Conservation (phyloP, 495 filamentous ascomycete genomes). For the Aspergillus olivimuriae region DNA sequence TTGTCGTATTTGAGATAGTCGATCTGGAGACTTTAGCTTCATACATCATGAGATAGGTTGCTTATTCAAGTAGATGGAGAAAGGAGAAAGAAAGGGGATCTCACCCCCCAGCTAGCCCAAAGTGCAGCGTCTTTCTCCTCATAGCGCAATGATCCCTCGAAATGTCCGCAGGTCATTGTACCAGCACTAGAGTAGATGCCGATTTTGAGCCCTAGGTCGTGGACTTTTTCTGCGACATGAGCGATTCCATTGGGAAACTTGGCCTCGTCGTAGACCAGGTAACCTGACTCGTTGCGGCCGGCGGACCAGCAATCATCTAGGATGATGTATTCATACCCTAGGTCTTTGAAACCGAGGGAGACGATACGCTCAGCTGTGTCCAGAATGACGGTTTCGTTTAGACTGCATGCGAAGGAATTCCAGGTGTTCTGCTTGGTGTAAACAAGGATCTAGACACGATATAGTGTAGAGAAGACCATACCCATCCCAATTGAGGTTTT, state of each 20-base stretch:
- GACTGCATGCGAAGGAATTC: neutral
- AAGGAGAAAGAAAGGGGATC: no score
- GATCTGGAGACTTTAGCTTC: neutral
- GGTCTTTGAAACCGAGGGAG: neutral
- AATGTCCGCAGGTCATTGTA: neutral
- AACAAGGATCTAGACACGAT: no score
- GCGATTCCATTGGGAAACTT: neutral
- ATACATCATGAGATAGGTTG: no score
- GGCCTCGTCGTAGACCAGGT: neutral
- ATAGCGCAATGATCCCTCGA: neutral
- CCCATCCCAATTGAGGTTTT: conserved; percentile 9
- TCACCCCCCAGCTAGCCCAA: neutral
- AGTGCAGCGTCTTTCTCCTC: neutral
- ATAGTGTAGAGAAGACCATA: no score
- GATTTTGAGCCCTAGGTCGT: neutral
- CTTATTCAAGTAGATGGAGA: no score
- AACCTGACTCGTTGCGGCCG: neutral
- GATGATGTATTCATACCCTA: neutral
- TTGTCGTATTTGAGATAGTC: neutral
- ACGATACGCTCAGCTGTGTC: neutral
- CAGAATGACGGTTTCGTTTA: neutral
- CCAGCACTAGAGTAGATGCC: neutral
- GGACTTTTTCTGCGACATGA: neutral
- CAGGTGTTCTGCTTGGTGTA: neutral
- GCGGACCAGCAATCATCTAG: neutral